phyloP scores from a whole-genome alignment of 2,329 filamentous ascomycete species.

The Penicillium sp. region DNA sequence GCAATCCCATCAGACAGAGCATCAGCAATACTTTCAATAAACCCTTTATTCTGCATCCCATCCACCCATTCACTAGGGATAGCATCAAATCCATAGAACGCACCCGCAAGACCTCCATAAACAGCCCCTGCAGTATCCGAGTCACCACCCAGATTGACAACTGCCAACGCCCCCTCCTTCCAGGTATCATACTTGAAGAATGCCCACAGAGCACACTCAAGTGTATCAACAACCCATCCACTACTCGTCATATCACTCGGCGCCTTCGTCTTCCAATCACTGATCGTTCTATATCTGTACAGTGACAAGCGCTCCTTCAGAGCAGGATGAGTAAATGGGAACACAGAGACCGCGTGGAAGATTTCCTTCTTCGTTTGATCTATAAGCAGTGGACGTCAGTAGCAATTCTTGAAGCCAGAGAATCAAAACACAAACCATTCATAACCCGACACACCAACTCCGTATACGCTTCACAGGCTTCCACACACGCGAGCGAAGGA shows the following conservation, averaged over 20 bases:
- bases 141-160: conserved; percentile 46
- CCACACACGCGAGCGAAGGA: conserved; percentile 37
- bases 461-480: conserved; percentile 43
- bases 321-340: conserved; percentile 11
- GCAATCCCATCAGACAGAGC: neutral
- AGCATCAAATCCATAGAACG: conserved; percentile 39
- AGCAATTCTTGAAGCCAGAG: neutral
- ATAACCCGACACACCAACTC: conserved; percentile 33
- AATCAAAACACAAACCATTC: conserved; percentile 15
- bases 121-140: conserved; percentile 47
- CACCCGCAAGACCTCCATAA: conserved; percentile 45
- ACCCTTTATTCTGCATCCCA: conserved; percentile 24
- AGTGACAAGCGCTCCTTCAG: conserved; percentile 9
- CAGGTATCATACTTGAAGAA: conserved; percentile 42
- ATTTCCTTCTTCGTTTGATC: conserved; percentile 20
- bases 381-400: neutral
- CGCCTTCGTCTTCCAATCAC: conserved; percentile 27
- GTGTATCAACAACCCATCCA: conserved; percentile 44
- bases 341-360: conserved; percentile 1
- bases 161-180: conserved; percentile 39
- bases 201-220: conserved; percentile 45
- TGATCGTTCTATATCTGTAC: conserved; percentile 17
- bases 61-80: conserved; percentile 34
- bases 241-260: conserved; percentile 32
- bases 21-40: conserved; percentile 18